Evolutionary conservation across 306 rosid species (phyloP).

Genomic region (Begonia masoniana): DNA sequence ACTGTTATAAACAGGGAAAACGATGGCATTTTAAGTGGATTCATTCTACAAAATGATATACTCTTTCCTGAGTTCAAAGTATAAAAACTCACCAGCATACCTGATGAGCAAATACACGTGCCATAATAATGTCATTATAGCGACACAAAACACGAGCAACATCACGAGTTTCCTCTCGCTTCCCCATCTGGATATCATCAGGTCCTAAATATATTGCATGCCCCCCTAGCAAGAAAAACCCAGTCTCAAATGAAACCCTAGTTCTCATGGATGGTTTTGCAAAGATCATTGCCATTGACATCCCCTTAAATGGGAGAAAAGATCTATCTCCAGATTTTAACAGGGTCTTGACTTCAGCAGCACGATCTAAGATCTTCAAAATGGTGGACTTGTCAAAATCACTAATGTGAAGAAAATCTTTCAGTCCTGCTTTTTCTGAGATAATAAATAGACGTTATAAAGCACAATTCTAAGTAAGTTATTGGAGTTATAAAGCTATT

Average conservation of each 20-base stretch:
- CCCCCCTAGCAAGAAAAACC: slow-evolving; percentile 76
- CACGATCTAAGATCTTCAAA: slow-evolving; percentile 66
- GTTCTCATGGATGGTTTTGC: slow-evolving; percentile 97
- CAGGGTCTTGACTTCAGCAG: slow-evolving; percentile 68
- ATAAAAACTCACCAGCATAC: slow-evolving; percentile 55
- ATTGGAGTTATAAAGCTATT: too few species aligned
- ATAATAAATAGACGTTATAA: slow-evolving; percentile 3
- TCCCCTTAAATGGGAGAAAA: slow-evolving; percentile 76
- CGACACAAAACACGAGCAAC: slow-evolving; percentile 79
- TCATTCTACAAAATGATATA: too few species aligned
- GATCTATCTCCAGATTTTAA: slow-evolving; percentile 76
- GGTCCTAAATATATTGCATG: slow-evolving; percentile 93
- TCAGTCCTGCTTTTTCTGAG: slow-evolving; percentile 40
- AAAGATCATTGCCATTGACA: slow-evolving; percentile 95
- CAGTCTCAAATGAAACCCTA: slow-evolving; percentile 88
- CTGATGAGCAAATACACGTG: slow-evolving; percentile 94
- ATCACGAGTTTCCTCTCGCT: slow-evolving; percentile 95
- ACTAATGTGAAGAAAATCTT: slow-evolving; percentile 69
- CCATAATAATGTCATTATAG: slow-evolving; percentile 86
- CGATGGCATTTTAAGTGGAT: too few species aligned
- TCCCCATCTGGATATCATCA: slow-evolving; percentile 90
- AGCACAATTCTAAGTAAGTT: too few species aligned
- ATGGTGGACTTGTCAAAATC: slow-evolving; percentile 72
- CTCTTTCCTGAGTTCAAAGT: slow-evolving; percentile 1
- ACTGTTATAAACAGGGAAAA: too few species aligned